Conservation (phyloP, 2,329 filamentous ascomycete species). For the Colletotrichum tofieldiae region DNA sequence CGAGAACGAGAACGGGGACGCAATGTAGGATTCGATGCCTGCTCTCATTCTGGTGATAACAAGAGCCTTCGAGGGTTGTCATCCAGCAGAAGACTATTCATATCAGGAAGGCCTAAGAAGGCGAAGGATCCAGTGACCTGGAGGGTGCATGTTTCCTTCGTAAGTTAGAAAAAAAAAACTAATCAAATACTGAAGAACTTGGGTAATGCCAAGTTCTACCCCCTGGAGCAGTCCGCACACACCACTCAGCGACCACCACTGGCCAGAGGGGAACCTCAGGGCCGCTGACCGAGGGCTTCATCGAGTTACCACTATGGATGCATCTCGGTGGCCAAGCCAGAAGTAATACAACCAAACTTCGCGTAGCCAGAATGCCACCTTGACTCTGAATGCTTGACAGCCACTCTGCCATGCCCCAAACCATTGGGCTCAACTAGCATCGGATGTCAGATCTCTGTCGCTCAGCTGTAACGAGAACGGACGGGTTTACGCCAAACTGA, state of each 20-base stretch:
- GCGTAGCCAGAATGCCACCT: background rate
- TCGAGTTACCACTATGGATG: background rate
- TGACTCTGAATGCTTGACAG: background rate
- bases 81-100: background rate
- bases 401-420: background rate
- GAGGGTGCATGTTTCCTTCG: background rate
- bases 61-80: background rate
- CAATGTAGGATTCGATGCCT: background rate
- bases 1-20: background rate
- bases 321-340: background rate
- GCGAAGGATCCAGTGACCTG: background rate
- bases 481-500: slow-evolving; percentile 11
- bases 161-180: too few species aligned
- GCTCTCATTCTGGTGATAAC: background rate
- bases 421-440: background rate
- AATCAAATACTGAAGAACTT: background rate
- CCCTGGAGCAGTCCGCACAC: background rate
- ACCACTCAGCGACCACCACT: background rate
- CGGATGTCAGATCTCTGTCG: slow-evolving; percentile 22
- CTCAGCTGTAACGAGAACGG: slow-evolving; percentile 3
- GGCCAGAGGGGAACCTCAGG: slow-evolving; percentile 6
- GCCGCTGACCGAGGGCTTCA: slow-evolving; percentile 9
- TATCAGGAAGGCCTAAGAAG: slow-evolving; percentile 3
- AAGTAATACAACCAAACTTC: background rate
- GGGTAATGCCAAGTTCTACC: slow-evolving; percentile 5